phyloP scores from a whole-genome alignment of 2,329 filamentous ascomycete genomes.

The Trichoderma sp. region DNA sequence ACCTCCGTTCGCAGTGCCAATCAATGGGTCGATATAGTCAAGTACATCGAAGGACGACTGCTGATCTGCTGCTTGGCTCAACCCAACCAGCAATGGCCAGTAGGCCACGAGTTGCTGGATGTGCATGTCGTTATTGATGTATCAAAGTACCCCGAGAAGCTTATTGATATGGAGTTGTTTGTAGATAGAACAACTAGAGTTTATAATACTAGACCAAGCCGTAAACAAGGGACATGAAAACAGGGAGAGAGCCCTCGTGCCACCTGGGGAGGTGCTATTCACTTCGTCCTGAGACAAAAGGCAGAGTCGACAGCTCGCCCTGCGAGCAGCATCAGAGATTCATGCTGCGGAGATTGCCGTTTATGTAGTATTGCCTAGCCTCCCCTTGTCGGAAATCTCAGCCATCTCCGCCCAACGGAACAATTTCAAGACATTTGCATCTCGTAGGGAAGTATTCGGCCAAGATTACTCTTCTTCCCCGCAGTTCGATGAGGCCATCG shows the following conservation, averaged over 20 bases:
- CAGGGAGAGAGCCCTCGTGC: background rate
- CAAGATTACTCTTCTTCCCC: slow-evolving; percentile 1
- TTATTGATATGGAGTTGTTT: background rate
- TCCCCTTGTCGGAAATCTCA: background rate
- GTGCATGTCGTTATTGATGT: background rate
- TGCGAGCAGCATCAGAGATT: background rate
- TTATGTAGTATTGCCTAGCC: slow-evolving; percentile 10
- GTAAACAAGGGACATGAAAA: background rate
- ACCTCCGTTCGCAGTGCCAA: slow-evolving; percentile 61
- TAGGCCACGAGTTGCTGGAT: slow-evolving; percentile 20
- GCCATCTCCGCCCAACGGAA: background rate
- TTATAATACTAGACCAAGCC: background rate
- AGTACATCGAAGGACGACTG: slow-evolving; percentile 24
- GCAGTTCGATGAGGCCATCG: background rate
- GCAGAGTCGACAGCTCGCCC: background rate
- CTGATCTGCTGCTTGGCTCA: slow-evolving; percentile 17
- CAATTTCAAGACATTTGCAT: slow-evolving; percentile 13
- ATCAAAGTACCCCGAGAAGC: background rate
- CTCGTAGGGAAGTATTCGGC: slow-evolving; percentile 1
- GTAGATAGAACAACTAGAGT: background rate
- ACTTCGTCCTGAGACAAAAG: background rate
- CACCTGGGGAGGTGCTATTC: background rate
- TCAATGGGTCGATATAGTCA: slow-evolving; percentile 57
- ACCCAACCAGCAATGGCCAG: slow-evolving; percentile 11
- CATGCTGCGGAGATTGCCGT: slow-evolving; percentile 1